phyloP scores from a whole-genome alignment of 2,329 filamentous ascomycete species.

The Aspergillus ibericus region DNA sequence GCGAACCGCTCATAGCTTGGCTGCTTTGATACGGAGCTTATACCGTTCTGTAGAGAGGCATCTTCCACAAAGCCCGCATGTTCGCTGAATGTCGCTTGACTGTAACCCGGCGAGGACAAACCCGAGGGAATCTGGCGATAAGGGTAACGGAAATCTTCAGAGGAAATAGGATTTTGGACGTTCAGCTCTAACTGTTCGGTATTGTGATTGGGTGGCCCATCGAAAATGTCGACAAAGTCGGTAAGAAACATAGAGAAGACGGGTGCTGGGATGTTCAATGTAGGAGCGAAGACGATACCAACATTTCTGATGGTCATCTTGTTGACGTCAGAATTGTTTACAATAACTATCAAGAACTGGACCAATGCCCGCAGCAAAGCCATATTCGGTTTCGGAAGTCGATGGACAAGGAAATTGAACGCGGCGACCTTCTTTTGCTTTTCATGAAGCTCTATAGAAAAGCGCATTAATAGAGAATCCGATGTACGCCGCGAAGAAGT shows the following conservation, averaged over 20 bases:
- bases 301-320: slow-evolving; percentile 99
- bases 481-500: neutral
- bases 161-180: slow-evolving; percentile 41
- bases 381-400: slow-evolving; percentile 76
- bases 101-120: slow-evolving; percentile 63
- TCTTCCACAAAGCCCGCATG: slow-evolving; percentile 29
- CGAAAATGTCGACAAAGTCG: slow-evolving; percentile 85
- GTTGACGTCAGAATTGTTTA: slow-evolving; percentile 85
- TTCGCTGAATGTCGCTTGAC: slow-evolving; percentile 54
- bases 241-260: slow-evolving; percentile 93
- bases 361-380: slow-evolving; percentile 81
- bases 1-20: slow-evolving; percentile 48
- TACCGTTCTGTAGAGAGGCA: slow-evolving; percentile 42
- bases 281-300: slow-evolving; percentile 96
- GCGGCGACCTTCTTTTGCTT: slow-evolving; percentile 73
- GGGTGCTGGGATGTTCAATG: slow-evolving; percentile 90
- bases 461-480: slow-evolving; percentile 7
- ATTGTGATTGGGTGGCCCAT: slow-evolving; percentile 57
- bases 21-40: slow-evolving; percentile 54
- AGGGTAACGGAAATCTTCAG: slow-evolving; percentile 64
- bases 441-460: slow-evolving; percentile 64
- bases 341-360: slow-evolving; percentile 85
- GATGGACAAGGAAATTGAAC: slow-evolving; percentile 75
- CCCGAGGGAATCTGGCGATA: slow-evolving; percentile 67
- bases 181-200: slow-evolving; percentile 44